These are phyloP conservation scores for Fusarium globosum DNA, from an alignment of 2,329 filamentous ascomycete genomes.

Conservation along the genomic window DNA sequence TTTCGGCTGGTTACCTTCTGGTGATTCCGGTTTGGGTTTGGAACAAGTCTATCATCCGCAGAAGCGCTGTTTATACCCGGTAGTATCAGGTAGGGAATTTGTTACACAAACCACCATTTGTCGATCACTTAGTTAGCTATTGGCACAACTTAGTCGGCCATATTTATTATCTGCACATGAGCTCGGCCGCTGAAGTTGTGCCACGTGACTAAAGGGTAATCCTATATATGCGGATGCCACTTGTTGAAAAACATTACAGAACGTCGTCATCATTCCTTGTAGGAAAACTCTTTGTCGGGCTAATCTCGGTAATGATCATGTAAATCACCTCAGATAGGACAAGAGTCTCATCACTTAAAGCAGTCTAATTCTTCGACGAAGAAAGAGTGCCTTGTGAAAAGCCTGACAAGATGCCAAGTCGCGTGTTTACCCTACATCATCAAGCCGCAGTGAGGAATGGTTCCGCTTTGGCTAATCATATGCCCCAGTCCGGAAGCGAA, in stretches of 20 bases:
- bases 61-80: not conserved
- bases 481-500: rapidly evolving
- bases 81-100: not conserved
- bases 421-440: not conserved
- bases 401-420: not conserved
- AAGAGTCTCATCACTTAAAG: rapidly evolving
- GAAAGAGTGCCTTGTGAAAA: not conserved
- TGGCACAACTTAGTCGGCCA: rapidly evolving
- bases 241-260: rapidly evolving
- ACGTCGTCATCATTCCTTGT: rapidly evolving
- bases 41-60: not conserved
- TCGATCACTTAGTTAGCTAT: rapidly evolving
- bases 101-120: rapidly evolving
- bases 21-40: not conserved
- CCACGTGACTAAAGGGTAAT: rapidly evolving
- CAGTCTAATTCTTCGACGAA: rapidly evolving
- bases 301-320: rapidly evolving
- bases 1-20: not conserved
- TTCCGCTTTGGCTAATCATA: not conserved
- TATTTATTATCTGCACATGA: rapidly evolving
- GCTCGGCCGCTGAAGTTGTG: too few relatives aligned
- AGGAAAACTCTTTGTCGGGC: rapidly evolving
- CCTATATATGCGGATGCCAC: rapidly evolving
- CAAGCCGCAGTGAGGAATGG: not conserved
- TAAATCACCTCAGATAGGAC: rapidly evolving